Evolutionary conservation across 2,329 filamentous ascomycete species (phyloP).

Genomic region (Fusarium armeniacum): DNA sequence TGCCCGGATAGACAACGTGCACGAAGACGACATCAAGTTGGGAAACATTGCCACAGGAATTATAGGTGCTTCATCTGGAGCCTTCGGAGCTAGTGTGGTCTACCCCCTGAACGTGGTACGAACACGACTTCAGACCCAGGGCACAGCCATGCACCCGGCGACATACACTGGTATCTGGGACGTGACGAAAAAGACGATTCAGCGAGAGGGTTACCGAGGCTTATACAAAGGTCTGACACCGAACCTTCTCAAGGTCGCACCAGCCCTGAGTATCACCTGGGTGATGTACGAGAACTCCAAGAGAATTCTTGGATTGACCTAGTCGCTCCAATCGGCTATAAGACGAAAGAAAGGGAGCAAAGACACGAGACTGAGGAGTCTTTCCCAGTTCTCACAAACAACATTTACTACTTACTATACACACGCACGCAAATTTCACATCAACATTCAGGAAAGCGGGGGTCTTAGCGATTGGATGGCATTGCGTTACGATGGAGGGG

Average conservation of each 20-base stretch:
- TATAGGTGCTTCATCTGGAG: conserved; percentile 92
- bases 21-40: conserved; percentile 86
- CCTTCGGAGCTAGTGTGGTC: conserved; percentile 91
- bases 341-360: conserved; percentile 13
- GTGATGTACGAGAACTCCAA: conserved; percentile 94
- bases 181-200: conserved; percentile 85
- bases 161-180: conserved; percentile 94
- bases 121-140: conserved; percentile 93
- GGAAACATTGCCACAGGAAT: conserved; percentile 87
- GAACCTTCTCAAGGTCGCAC: conserved; percentile 95
- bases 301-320: conserved; percentile 71
- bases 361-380: conserved; percentile 14
- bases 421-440: conserved; percentile 37
- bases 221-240: conserved; percentile 96
- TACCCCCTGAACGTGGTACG: conserved; percentile 95
- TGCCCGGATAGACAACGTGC: conserved; percentile 75
- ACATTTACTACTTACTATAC: conserved; percentile 38
- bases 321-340: conserved; percentile 3
- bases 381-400: conserved; percentile 15
- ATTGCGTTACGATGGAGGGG: conserved; percentile 43
- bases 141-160: conserved; percentile 88
- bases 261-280: conserved; percentile 95
- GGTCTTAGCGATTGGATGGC: conserved; percentile 49
- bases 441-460: conserved; percentile 48
- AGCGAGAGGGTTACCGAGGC: conserved; percentile 85